These are phyloP conservation scores for Calonectria pteridis DNA, from an alignment of 2,329 filamentous ascomycete genomes.

Conservation along the genomic window DNA sequence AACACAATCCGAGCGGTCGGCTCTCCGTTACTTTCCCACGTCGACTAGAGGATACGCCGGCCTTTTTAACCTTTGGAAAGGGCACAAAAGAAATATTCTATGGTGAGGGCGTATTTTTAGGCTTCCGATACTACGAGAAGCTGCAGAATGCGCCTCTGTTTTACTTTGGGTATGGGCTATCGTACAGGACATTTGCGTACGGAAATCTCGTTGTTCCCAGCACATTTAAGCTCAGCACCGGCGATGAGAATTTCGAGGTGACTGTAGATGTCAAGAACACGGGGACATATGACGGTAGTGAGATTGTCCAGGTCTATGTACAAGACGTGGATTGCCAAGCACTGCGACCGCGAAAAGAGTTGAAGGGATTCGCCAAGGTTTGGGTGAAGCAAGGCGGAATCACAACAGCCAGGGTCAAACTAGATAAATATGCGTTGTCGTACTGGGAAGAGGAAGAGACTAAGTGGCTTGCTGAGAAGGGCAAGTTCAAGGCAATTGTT, in stretches of 20 bases:
- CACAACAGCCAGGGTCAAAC: neutral
- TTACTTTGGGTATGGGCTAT: conserved; percentile 71
- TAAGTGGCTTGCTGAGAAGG: conserved; percentile 8
- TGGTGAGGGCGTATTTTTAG: conserved; percentile 77
- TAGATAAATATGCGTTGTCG: conserved; percentile 18
- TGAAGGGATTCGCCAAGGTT: conserved; percentile 10
- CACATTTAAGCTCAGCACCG: neutral
- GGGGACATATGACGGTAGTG: neutral
- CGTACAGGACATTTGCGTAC: conserved; percentile 64
- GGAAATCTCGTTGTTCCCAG: neutral
- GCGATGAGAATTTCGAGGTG: neutral
- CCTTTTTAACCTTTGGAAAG: conserved; percentile 77
- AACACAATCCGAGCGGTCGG: conserved; percentile 72
- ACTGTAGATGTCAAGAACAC: neutral
- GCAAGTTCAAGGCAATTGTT: neutral
- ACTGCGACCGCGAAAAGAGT: neutral
- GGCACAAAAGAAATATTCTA: conserved; percentile 75
- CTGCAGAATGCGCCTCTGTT: conserved; percentile 70
- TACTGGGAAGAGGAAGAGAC: conserved; percentile 1
- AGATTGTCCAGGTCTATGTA: conserved; percentile 13
- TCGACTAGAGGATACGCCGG: conserved; percentile 71
- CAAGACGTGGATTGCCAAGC: neutral
- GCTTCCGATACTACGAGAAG: conserved; percentile 77
- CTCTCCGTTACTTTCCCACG: conserved; percentile 74
- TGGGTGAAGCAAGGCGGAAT: neutral